Evolutionary conservation across 2,329 filamentous ascomycete genomes (phyloP).

Genomic region (Xylaria multiplex): DNA sequence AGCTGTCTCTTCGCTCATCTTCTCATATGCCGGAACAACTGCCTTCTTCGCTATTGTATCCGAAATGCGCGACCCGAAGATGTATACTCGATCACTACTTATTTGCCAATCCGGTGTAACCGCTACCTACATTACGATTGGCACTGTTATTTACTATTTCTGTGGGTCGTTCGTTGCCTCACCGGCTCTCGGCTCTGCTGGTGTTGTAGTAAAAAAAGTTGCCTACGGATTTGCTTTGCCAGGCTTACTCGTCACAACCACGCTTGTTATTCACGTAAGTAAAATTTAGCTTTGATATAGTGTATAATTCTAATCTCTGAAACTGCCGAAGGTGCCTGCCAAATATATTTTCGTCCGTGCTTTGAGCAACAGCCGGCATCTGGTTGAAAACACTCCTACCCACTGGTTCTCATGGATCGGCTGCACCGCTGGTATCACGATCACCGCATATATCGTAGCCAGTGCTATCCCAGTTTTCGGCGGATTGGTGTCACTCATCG

Average conservation of each 20-base stretch:
- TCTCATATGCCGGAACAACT: constrained; percentile 52
- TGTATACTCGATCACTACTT: constrained; percentile 46
- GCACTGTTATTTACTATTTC: constrained; percentile 32
- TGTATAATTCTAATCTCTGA: too few relatives aligned
- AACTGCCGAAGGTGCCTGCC: constrained; percentile 34
- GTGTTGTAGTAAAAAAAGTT: constrained; percentile 28
- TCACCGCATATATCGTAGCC: constrained; percentile 47
- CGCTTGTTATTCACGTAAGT: constrained; percentile 23
- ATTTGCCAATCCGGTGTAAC: constrained; percentile 45
- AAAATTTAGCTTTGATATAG: too few relatives aligned
- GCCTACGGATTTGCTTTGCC: constrained; percentile 32
- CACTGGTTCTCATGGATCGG: constrained; percentile 49
- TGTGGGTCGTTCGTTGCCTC: constrained; percentile 30
- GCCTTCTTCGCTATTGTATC: constrained; percentile 50
- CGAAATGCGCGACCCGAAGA: constrained; percentile 50
- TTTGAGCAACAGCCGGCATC: constrained; percentile 46
- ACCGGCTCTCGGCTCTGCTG: constrained; percentile 32
- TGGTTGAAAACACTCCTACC: constrained; percentile 41
- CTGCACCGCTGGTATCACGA: constrained; percentile 42
- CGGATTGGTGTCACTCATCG: constrained; percentile 46
- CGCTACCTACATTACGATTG: constrained; percentile 49
- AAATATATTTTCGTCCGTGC: constrained; percentile 49
- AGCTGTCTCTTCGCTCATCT: constrained; percentile 50
- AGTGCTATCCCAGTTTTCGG: constrained; percentile 47
- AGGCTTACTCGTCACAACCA: constrained; percentile 24